Evolutionary conservation across 176 grass and related monocot species (phyloP).

Genomic region (Triticum urartu): DNA sequence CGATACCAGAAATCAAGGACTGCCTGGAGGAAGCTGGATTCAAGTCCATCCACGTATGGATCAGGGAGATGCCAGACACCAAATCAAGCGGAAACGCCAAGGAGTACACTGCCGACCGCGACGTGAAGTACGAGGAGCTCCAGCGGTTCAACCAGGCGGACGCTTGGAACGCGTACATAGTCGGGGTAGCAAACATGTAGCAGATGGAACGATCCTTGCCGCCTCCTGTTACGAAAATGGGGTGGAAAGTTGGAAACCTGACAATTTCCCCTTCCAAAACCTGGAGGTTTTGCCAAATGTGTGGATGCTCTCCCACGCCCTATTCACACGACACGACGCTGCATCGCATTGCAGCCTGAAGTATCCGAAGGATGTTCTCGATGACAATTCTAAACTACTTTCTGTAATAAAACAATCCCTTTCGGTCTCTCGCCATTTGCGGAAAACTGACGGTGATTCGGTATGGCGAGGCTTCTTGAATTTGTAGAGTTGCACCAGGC

Average conservation of each 20-base stretch:
- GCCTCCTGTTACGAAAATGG: neutral
- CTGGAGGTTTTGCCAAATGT: neutral
- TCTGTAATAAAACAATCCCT: neutral
- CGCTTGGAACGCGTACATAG: constrained; percentile 86
- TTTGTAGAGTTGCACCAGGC: neutral
- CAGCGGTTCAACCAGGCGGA: constrained; percentile 71
- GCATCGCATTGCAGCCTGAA: neutral
- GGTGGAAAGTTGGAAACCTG: neutral
- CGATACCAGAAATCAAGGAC: constrained; percentile 89
- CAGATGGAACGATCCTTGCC: neutral
- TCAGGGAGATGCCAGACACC: constrained; percentile 83
- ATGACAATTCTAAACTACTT: neutral
- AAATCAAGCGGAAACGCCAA: constrained; percentile 48
- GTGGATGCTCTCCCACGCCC: neutral
- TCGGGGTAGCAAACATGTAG: constrained; percentile 67
- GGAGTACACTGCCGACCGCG: constrained; percentile 60
- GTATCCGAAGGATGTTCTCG: neutral
- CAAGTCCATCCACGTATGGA: constrained; percentile 61
- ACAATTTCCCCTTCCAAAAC: neutral
- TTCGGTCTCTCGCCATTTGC: neutral
- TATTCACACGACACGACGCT: neutral
- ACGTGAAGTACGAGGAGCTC: constrained; percentile 79
- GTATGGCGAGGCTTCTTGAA: neutral
- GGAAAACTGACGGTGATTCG: neutral
- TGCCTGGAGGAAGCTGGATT: constrained; percentile 93